phyloP scores from a whole-genome alignment of 331 rosid genomes.

The Malus hybrid region DNA sequence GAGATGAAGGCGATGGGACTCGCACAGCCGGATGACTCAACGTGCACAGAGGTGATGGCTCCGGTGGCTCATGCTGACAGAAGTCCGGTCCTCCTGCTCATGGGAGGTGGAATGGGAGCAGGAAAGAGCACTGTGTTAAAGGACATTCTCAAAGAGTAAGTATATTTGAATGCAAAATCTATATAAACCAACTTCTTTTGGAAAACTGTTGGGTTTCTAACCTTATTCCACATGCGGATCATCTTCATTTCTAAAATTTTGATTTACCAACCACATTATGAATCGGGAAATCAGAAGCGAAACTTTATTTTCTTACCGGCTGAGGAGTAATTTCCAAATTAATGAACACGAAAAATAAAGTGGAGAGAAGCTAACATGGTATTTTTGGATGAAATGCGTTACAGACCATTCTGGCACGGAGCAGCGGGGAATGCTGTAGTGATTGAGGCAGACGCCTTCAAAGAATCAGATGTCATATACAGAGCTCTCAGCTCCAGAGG shows the following conservation, averaged over 20 bases:
- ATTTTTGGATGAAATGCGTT: constrained; percentile 21
- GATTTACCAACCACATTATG: background rate
- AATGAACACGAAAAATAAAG: background rate
- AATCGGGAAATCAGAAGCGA: background rate
- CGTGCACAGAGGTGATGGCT: constrained; percentile 96
- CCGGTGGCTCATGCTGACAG: constrained; percentile 91
- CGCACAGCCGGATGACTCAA: constrained; percentile 59
- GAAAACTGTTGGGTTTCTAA: no score
- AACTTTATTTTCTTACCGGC: background rate
- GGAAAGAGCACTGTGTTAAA: constrained; percentile 95
- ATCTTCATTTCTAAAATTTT: no score
- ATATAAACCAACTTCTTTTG: background rate
- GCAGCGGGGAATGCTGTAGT: constrained; percentile 80
- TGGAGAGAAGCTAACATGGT: background rate
- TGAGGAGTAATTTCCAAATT: background rate
- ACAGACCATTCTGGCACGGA: constrained; percentile 89
- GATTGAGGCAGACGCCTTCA: constrained; percentile 95
- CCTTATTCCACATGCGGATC: background rate
- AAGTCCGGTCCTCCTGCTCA: constrained; percentile 90
- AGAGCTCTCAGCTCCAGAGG: constrained; percentile 89
- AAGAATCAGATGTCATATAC: constrained; percentile 93
- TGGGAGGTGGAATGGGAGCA: constrained; percentile 99
- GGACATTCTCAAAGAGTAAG: constrained; percentile 94
- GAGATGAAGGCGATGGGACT: constrained; percentile 98
- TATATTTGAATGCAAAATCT: background rate